Base-by-base conservation (phyloP, 2,329 filamentous ascomycete species). In the Botryotinia convoluta region DNA sequence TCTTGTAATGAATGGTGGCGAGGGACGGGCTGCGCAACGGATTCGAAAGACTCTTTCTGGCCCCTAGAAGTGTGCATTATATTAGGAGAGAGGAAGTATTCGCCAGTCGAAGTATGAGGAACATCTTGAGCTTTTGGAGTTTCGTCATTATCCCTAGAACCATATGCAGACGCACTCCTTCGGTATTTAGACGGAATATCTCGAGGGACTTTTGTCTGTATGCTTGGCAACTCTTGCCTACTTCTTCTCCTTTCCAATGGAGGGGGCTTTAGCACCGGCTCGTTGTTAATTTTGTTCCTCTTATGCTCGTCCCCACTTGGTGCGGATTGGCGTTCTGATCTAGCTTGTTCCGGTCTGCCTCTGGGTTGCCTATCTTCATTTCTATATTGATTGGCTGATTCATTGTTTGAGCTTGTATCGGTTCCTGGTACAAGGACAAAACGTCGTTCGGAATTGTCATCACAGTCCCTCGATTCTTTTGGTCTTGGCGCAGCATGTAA, bases 341-440 rank as follows among this genome's bases (percentile, higher is more conserved):
- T 37, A 35, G 32, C 64, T 37, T 54, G 67, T 51, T 69, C 64
- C n/a, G 57, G 26, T 54, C 45, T 73, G 35, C 71, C 68, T 51
- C 44, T 68, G 64, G 69, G 59, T 45, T 77, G 73, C 69, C 73
- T 76, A 57, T 76, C 77, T 9, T 79, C 78, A 42, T 39, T 22
- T 26, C 18, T 22, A 62, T 14, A 26, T 62, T 54, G 32, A 22
- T 20, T 62, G 35, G 54, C 35, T 10, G 44, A 22, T 44, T 51
- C 16, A 20, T 78, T 74, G 12, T 73, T 45, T 4, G 75, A 74
- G 29, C 64, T 62, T 12, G 71, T 60, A 29, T 77, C 76, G 18
- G 74, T 57, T 26, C 82, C 82, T 22, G 82, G 82, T 57, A 92
- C 82, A 54, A 91, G 82, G 14, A 92, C 88, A 77, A 91, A 93